Conservation (phyloP, 495 filamentous ascomycete genomes). For the Lasiosphaeria miniovina region DNA sequence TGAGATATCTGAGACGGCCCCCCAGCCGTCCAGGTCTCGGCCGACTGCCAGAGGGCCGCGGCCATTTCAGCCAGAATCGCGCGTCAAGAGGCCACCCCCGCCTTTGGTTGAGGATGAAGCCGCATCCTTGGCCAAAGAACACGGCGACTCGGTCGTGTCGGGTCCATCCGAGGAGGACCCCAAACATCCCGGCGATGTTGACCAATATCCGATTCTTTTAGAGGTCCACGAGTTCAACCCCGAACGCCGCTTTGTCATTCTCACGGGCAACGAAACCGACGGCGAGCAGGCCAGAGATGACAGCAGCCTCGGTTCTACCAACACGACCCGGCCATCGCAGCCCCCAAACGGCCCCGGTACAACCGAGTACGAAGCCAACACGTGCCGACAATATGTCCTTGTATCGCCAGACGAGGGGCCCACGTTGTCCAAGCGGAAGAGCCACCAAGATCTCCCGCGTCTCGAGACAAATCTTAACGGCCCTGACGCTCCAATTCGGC, state of each 20-base stretch:
- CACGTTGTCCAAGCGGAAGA: conserved; percentile 32
- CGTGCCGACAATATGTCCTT: conserved; percentile 36
- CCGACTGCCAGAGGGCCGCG: conserved; percentile 18
- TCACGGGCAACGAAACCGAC: conserved; percentile 30
- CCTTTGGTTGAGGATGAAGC: conserved; percentile 47
- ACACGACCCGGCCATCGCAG: conserved; percentile 10
- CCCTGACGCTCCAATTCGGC: conserved; percentile 15
- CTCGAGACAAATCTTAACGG: conserved; percentile 29
- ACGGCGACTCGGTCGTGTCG: conserved; percentile 27
- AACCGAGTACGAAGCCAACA: conserved; percentile 41
- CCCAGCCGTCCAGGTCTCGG: conserved; percentile 14
- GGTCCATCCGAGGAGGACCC: conserved; percentile 37
- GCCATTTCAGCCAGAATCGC: conserved; percentile 1
- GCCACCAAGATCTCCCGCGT: conserved; percentile 37
- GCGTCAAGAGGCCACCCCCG: conserved; percentile 31
- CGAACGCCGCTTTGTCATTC: conserved; percentile 46
- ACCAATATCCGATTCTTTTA: conserved; percentile 42
- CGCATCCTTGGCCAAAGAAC: conserved; percentile 44
- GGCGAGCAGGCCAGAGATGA: conserved; percentile 3
- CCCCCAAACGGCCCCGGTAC: neutral
- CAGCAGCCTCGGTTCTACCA: no score
- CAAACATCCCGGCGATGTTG: conserved; percentile 39
- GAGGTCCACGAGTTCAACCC: conserved; percentile 43
- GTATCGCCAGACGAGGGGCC: conserved; percentile 18
- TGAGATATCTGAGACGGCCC: conserved; percentile 8